These are phyloP conservation scores for Starmerella vitae DNA, from an alignment of 805 yeast genomes.

Conservation along the genomic window DNA sequence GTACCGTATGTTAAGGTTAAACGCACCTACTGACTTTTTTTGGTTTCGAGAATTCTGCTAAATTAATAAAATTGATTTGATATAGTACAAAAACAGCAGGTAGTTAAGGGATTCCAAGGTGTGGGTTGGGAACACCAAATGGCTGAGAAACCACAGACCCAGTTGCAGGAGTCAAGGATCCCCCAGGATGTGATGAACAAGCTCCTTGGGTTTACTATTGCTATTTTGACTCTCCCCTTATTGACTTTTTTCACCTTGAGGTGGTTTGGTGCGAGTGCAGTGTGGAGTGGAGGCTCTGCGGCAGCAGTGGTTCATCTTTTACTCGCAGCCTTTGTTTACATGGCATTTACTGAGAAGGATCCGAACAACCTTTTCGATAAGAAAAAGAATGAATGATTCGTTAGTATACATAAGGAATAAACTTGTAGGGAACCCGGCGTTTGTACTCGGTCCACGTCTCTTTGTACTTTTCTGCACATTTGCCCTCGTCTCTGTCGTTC, in stretches of 20 bases:
- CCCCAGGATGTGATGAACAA: slow-evolving; percentile 31
- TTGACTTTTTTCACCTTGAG: slow-evolving; percentile 37
- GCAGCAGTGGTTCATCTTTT: slow-evolving; percentile 60
- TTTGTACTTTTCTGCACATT: slow-evolving; percentile 78
- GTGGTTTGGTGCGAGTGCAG: slow-evolving; percentile 27
- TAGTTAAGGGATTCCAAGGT: no score
- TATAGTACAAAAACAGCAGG: no score
- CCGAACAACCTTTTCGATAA: not conserved
- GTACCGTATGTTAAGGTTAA: no score
- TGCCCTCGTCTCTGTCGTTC: slow-evolving; percentile 81
- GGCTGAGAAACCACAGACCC: not conserved
- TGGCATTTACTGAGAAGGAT: slow-evolving; percentile 47
- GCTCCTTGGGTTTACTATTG: slow-evolving; percentile 52
- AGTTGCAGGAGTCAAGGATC: no score
- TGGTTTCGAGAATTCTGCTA: no score
- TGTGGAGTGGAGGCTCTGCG: slow-evolving; percentile 58
- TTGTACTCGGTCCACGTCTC: slow-evolving; percentile 77
- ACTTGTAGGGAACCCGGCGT: slow-evolving; percentile 69
- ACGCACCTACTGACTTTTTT: no score
- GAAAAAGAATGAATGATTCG: slow-evolving; percentile 11
- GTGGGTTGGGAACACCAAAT: not conserved
- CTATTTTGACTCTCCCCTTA: slow-evolving; percentile 56
- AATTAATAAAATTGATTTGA: no score
- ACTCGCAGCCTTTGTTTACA: slow-evolving; percentile 51
- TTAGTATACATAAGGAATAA: slow-evolving; percentile 75